These are phyloP conservation scores for Geranium brycei DNA, from an alignment of 345 rosid genomes.

Conservation along the genomic window DNA sequence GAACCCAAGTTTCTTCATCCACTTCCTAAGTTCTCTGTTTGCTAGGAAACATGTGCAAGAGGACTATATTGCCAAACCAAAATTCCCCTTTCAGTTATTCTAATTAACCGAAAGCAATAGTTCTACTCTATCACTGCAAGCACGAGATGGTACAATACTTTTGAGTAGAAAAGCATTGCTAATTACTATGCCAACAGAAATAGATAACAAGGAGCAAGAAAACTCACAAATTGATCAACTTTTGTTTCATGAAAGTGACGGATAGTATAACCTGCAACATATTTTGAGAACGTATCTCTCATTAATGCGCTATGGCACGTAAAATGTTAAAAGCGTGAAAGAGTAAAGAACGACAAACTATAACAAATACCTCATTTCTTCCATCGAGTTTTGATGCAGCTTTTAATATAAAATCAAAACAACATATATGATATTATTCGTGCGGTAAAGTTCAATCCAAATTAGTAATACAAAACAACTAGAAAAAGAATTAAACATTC, in stretches of 20 bases:
- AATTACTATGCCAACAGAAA: not conserved
- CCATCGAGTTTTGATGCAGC: no score
- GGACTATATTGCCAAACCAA: not conserved
- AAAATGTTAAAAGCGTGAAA: not conserved
- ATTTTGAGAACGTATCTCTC: constrained; percentile 3
- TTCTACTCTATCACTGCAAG: not conserved
- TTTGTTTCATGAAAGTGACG: constrained; percentile 44
- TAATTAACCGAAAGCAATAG: not conserved
- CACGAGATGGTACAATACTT: not conserved
- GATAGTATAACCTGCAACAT: constrained; percentile 46
- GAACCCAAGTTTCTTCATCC: no score
- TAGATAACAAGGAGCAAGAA: not conserved
- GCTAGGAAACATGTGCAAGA: not conserved
- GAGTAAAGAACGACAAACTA: not conserved
- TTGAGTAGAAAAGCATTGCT: not conserved
- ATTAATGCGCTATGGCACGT: not conserved
- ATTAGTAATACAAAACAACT: no score
- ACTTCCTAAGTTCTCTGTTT: no score
- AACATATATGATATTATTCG: no score
- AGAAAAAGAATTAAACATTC: no score
- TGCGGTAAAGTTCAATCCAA: no score
- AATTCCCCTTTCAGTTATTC: not conserved
- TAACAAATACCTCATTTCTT: not conserved
- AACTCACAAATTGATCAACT: constrained; percentile 53
- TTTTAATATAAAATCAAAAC: no score